Evolutionary conservation across 345 rosid species (phyloP).

Genomic region (Sonneratia caseolaris): DNA sequence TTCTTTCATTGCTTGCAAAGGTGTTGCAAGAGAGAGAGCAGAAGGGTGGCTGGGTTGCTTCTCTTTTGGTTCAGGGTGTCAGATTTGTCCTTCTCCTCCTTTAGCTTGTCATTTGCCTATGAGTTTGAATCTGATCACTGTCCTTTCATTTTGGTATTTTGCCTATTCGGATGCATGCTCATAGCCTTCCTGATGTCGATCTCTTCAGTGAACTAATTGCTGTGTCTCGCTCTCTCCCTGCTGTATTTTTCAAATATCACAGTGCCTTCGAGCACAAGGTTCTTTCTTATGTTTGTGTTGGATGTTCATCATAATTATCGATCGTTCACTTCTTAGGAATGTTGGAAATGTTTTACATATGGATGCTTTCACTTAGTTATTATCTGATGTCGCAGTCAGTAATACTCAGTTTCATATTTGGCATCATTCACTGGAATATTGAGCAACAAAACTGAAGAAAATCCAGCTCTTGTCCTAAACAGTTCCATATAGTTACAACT

Average conservation of each 20-base stretch:
- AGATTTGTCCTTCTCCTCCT: no score
- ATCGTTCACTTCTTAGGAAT: background rate
- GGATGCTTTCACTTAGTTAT: no score
- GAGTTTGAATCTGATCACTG: no score
- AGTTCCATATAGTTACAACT: background rate
- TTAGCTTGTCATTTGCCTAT: no score
- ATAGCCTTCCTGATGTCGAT: background rate
- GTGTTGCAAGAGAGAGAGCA: background rate
- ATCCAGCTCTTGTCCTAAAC: slow-evolving; percentile 43
- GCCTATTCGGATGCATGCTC: background rate
- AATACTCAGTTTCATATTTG: no score
- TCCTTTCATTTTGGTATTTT: no score
- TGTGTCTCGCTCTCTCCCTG: no score
- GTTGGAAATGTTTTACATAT: background rate
- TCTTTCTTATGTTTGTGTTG: no score
- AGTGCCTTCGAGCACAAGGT: no score
- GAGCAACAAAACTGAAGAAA: slow-evolving; percentile 65
- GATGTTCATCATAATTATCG: background rate
- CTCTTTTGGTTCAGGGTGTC: no score
- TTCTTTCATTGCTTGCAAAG: background rate
- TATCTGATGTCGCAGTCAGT: no score
- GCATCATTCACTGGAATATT: slow-evolving; percentile 59
- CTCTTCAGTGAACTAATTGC: background rate
- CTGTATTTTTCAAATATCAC: no score
- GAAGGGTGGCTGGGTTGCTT: background rate